These are phyloP conservation scores for Eucalyptus viminalis DNA, from an alignment of 345 rosid genomes.

Conservation along the genomic window DNA sequence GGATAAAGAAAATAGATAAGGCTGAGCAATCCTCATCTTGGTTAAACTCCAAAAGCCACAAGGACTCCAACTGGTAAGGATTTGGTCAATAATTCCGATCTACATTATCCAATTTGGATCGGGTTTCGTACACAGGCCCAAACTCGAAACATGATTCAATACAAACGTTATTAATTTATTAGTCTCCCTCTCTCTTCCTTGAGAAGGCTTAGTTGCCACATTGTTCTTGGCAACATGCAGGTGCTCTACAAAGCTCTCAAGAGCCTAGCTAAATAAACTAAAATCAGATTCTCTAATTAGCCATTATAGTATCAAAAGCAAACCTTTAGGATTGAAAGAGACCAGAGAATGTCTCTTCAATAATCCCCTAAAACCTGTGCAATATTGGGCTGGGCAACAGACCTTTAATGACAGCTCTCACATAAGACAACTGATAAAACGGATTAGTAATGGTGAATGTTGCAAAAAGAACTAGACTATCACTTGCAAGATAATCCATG, in stretches of 20 bases:
- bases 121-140: accelerated
- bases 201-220: not conserved
- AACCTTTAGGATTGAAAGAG: not conserved
- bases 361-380: not conserved
- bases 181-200: not conserved
- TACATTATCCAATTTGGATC: not conserved
- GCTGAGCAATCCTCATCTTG: not conserved
- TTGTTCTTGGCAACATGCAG: not conserved
- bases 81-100: not conserved
- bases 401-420: not conserved
- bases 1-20: not conserved
- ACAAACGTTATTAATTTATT: not conserved
- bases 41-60: not conserved
- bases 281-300: not conserved
- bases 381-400: not conserved
- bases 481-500: not conserved
- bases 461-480: not conserved
- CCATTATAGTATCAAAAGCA: not conserved
- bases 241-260: not conserved
- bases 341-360: not conserved
- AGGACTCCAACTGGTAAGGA: not conserved
- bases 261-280: not conserved
- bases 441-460: not conserved
- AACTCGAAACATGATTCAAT: not conserved
- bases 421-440: not conserved